Evolutionary conservation across 2,329 filamentous ascomycete genomes (phyloP).

Genomic region (Tolypocladium amazonense): DNA sequence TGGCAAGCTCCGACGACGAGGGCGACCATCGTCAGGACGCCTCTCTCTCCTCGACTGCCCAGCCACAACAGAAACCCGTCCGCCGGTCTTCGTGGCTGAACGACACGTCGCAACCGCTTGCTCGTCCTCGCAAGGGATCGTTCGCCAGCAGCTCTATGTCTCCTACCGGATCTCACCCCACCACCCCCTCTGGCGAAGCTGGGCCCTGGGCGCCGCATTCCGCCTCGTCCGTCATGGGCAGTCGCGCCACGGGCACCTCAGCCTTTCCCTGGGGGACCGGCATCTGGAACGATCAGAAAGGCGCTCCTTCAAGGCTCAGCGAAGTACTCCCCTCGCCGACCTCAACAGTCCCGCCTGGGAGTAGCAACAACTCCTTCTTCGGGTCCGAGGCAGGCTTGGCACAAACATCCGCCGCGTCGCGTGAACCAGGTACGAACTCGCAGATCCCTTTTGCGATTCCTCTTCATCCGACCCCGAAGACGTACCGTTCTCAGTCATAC

Average conservation of each 20-base stretch:
- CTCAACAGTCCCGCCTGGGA: slow-evolving; percentile 41
- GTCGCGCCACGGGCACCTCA: slow-evolving; percentile 35
- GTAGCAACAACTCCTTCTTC: slow-evolving; percentile 35
- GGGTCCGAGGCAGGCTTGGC: slow-evolving; percentile 31
- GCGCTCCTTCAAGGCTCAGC: slow-evolving; percentile 61
- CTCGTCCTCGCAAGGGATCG: slow-evolving; percentile 62
- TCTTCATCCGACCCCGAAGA: slow-evolving; percentile 81
- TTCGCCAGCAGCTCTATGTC: slow-evolving; percentile 69
- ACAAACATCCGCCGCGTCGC: slow-evolving; percentile 40
- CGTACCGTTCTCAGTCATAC: slow-evolving; percentile 91
- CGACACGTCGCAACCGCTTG: slow-evolving; percentile 57
- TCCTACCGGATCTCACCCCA: slow-evolving; percentile 69
- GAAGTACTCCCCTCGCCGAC: slow-evolving; percentile 70
- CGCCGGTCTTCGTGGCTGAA: slow-evolving; percentile 79
- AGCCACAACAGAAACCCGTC: slow-evolving; percentile 48
- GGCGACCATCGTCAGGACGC: slow-evolving; percentile 52
- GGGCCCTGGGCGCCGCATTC: slow-evolving; percentile 46
- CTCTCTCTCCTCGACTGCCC: slow-evolving; percentile 27
- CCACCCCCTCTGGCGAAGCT: slow-evolving; percentile 61
- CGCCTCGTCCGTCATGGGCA: slow-evolving; percentile 30
- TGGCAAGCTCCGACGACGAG: slow-evolving; percentile 93
- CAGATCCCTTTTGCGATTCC: slow-evolving; percentile 83
- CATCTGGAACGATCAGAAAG: slow-evolving; percentile 82
- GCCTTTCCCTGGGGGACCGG: slow-evolving; percentile 65
- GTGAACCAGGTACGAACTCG: slow-evolving; percentile 42